These are phyloP conservation scores for Ophiocytium majus DNA, from an alignment of 352 stramenopile species.

Conservation along the genomic window DNA sequence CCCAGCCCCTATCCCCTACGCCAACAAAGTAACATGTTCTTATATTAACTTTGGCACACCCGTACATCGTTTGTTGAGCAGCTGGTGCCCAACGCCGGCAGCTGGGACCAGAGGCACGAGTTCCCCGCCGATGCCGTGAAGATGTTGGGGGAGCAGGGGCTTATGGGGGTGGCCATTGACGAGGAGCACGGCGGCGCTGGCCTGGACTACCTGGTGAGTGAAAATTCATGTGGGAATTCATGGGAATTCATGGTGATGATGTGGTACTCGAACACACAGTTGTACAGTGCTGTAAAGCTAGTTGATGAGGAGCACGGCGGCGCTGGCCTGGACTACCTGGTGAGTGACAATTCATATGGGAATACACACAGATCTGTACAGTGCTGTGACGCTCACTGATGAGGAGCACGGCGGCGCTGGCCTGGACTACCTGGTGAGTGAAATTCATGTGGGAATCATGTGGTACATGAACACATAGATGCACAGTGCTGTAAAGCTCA, in stretches of 20 bases:
- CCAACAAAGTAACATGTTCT: no score
- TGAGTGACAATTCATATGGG: constrained; percentile 35
- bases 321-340: constrained; percentile 85
- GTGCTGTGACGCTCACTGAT: no score
- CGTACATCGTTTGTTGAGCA: not conserved
- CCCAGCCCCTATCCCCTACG: no score
- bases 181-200: constrained; percentile 81
- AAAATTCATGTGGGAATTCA: not conserved
- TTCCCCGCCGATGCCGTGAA: constrained; percentile 65
- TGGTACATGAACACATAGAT: no score
- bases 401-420: constrained; percentile 81
- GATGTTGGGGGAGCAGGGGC: constrained; percentile 81
- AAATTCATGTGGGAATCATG: no score
- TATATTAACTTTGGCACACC: no score
- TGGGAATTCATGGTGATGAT: no score
- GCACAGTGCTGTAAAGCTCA: no score
- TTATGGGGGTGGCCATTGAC: constrained; percentile 89
- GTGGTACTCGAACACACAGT: no score
- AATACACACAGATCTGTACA: no score
- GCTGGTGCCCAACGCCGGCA: constrained; percentile 53
- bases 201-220: constrained; percentile 80
- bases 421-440: constrained; percentile 80
- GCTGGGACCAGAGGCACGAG: constrained; percentile 78
- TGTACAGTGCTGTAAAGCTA: no score
- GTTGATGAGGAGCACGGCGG: constrained; percentile 79